Percentiles rank a stretch among this genome's conserved stretches.
phyloP scores from a whole-genome alignment of 225 moss, liverwort and hornwort species.

The Rhytidiadelphus loreus region DNA sequence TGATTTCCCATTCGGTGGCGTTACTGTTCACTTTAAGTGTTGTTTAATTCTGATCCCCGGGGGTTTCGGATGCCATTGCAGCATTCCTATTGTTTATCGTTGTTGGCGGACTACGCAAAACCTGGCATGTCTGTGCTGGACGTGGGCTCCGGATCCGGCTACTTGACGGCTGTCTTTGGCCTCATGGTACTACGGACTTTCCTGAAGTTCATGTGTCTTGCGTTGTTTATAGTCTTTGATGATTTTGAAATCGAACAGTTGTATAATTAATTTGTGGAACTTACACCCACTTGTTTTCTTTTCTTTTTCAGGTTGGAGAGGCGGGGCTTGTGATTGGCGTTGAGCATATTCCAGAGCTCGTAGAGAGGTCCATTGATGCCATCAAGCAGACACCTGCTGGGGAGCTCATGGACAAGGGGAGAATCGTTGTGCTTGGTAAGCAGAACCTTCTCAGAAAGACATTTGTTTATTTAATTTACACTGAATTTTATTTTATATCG shows the following conservation, averaged over 20 bases:
- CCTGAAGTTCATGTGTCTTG: neutral
- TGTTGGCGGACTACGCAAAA: conserved; percentile 68
- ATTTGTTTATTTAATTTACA: neutral
- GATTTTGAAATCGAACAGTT: neutral
- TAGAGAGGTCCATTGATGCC: conserved; percentile 68
- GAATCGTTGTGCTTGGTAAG: conserved; percentile 61
- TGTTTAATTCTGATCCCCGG: neutral
- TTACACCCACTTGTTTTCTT: neutral
- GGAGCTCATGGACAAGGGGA: conserved; percentile 54
- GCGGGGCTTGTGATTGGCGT: conserved; percentile 63
- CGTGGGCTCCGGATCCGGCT: conserved; percentile 94
- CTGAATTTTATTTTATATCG: neutral
- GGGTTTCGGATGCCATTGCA: neutral
- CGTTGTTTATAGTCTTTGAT: neutral
- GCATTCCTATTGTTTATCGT: conserved; percentile 85
- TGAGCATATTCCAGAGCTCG: conserved; percentile 85
- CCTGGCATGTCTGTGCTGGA: conserved; percentile 83
- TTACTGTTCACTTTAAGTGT: neutral
- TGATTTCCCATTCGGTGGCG: neutral
- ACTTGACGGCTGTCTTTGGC: conserved; percentile 78
- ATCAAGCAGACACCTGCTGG: conserved; percentile 71
- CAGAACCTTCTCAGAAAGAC: neutral
- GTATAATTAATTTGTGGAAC: neutral
- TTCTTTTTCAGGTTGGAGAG: conserved; percentile 51
- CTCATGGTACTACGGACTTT: conserved; percentile 48